Evolutionary conservation across 805 yeast species (phyloP), one percentile per base, ranked within the genome.

Genomic region (Gaillardinia entomophila): DNA sequence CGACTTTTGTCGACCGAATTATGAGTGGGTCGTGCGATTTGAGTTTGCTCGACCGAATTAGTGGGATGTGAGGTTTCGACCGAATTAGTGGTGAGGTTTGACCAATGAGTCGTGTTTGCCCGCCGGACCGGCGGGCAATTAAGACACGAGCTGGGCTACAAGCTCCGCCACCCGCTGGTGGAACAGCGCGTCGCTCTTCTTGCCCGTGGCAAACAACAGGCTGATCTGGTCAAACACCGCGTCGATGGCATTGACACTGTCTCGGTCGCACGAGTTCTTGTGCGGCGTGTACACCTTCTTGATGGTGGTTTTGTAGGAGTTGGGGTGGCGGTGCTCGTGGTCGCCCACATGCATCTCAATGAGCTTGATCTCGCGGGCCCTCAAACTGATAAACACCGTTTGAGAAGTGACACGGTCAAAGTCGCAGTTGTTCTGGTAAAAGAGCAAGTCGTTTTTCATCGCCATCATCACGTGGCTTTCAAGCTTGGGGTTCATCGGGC

Each of bases 391-490:
- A 32, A 66, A 59, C 2, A 68, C 48, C 1, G 73, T 66, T 25
- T 59, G 47, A 4, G 71, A 49, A 4, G 50, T 45, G 2, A 67
- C 56, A 25, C 42, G 40, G 12, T 51, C 56, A 28, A 49, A 52
- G 6, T 51, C 49, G 30, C 57, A 54, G 38, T 60, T 59, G 35
- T 62, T 63, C 33, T 62, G 70, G 37, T 55, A 60, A 37, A 63
- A 65, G 26, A 64, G 46, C 33, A 76, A 48, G 42, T 75, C 81
- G 35, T 62, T 64, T 42, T 70, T 75, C 82, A 77, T 77, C 11
- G 77, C 56, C 22, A 51, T 51, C 11, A 66, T 49, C 8, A 77
- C 64, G 32, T 66, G 73, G 6, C 62, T 51, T 38, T 76, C 81
- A 6, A 75, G 51, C 35, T 74, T 73, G 11, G 70, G 62, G 14